Conservation (phyloP, 768 basidiomycete genomes). For the Tremella fuciformis region DNA sequence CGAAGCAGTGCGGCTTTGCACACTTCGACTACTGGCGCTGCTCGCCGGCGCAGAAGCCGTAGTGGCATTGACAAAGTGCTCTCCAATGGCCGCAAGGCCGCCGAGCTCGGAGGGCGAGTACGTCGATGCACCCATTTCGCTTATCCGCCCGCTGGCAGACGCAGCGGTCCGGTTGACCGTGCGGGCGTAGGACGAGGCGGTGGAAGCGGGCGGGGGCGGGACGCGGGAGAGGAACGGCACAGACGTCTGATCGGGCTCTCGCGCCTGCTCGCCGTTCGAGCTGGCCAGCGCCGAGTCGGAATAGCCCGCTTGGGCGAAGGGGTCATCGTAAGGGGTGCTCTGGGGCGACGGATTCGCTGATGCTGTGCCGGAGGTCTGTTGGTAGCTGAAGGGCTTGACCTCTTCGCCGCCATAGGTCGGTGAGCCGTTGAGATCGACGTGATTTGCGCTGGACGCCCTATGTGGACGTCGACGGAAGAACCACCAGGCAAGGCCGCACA, state of each 20-base stretch:
- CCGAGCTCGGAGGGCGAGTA: no score
- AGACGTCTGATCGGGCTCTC: not conserved
- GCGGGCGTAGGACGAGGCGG: slow-evolving; percentile 8
- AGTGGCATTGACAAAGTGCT: not conserved
- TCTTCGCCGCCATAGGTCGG: slow-evolving; percentile 11
- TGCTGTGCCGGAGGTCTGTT: not conserved
- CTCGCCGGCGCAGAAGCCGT: no score
- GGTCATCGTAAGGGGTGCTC: not conserved
- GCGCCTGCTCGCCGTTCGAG: not conserved
- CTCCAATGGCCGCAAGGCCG: no score
- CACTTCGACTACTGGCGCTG: no score
- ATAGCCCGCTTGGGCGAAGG: not conserved
- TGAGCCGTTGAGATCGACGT: slow-evolving; percentile 8
- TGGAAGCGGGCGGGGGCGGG: slow-evolving; percentile 16
- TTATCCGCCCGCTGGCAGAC: not conserved
- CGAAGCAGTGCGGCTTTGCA: no score
- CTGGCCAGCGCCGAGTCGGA: not conserved
- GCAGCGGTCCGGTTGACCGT: not conserved
- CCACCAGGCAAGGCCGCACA: slow-evolving; percentile 22
- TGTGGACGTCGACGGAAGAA: slow-evolving; percentile 25
- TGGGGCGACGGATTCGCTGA: not conserved
- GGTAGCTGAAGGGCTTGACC: slow-evolving; percentile 16
- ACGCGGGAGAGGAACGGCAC: not conserved
- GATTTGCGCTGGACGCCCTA: not conserved
- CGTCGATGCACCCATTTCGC: no score